Evolutionary conservation across 2,329 filamentous ascomycete genomes (phyloP), one percentile per base, ranked within the genome.

Genomic region (Geosmithia flava): DNA sequence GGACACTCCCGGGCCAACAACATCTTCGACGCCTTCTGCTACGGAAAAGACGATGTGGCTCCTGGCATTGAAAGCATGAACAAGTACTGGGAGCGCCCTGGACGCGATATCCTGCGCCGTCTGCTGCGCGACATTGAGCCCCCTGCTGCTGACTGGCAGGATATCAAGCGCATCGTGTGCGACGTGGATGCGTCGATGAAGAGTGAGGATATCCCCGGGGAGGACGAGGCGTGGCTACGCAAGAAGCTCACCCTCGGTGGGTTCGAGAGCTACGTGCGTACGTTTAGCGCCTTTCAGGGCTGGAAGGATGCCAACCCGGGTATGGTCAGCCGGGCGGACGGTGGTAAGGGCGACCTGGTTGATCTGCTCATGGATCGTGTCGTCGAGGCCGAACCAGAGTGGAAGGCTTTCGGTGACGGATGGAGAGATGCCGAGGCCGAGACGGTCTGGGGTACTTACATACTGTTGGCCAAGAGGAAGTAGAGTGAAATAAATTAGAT

Each of bases 351-450:
- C 1, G 81, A 85, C 61, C 57, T 83, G 42, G 66, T 79, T n/a
- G 81, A 84, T 62, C 58, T 73, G 51, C 68, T 83, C 65, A 77
- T 81, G 63, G 76, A 81, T 49, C 67, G 68, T 51, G 76, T 83
- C 56, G 59, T 75, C 4, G 66, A 68, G 47, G 67, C 62, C n/a
- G 75, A 79, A 53, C 69, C 70, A 3, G 63, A 68, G 50, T 19
- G 20, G n/a, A 44, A 23, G 80, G 75, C 74, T 70, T 66, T 53
- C 65, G 61, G 2, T 55, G 62, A 49, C 73, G 71, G 1, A 65
- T 82, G 78, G 74, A 65, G 66, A 50, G 69, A 80, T 46, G 62
- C 70, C 43, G 67, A 76, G 54, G 69, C 81, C 10, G 71, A 76
- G 50, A 70, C 70, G 46, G 76, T 81, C 53, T 82, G 80, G 79